phyloP scores from a whole-genome alignment of 2,329 filamentous ascomycete species.

The Aspergillus uvarum region DNA sequence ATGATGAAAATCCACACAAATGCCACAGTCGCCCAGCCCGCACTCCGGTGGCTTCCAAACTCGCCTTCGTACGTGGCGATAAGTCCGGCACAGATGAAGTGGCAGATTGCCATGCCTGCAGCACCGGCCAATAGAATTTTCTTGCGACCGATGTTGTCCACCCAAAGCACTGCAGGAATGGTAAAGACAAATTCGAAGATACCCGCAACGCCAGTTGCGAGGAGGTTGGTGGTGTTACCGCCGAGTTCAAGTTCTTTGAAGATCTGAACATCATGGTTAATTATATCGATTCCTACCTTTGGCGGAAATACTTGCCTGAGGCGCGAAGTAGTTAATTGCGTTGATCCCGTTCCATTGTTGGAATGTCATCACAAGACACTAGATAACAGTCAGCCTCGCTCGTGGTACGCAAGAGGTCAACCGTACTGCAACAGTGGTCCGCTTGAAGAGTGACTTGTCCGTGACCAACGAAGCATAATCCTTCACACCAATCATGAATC shows the following conservation, averaged over 20 bases:
- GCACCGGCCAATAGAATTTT: conserved; percentile 52
- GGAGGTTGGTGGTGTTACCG: conserved; percentile 38
- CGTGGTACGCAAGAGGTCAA: background rate
- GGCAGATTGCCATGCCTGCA: conserved; percentile 68
- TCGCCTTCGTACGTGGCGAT: conserved; percentile 61
- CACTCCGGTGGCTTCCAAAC: conserved; percentile 58
- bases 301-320: conserved; percentile 15
- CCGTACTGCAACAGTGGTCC: conserved; percentile 44
- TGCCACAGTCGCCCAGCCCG: conserved; percentile 67
- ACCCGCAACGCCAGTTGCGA: conserved; percentile 43
- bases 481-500: conserved; percentile 62
- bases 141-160: conserved; percentile 43
- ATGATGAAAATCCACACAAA: conserved; percentile 68
- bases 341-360: conserved; percentile 51
- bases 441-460: conserved; percentile 38
- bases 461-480: conserved; percentile 35
- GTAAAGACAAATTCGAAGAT: conserved; percentile 43
- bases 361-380: conserved; percentile 44
- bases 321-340: conserved; percentile 42
- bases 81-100: conserved; percentile 70
- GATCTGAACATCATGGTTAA: conserved; percentile 10
- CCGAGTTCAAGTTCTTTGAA: conserved; percentile 37
- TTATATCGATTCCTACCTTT: too few relatives aligned
- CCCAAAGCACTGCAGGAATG: conserved; percentile 43
- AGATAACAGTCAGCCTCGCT: conserved; percentile 58